A percentile compares a stretch with the other conserved stretches of the same genome.
Evolutionary conservation across 1,284 basidiomycete species (phyloP).

Genomic region (Ceratobasidium sp.): DNA sequence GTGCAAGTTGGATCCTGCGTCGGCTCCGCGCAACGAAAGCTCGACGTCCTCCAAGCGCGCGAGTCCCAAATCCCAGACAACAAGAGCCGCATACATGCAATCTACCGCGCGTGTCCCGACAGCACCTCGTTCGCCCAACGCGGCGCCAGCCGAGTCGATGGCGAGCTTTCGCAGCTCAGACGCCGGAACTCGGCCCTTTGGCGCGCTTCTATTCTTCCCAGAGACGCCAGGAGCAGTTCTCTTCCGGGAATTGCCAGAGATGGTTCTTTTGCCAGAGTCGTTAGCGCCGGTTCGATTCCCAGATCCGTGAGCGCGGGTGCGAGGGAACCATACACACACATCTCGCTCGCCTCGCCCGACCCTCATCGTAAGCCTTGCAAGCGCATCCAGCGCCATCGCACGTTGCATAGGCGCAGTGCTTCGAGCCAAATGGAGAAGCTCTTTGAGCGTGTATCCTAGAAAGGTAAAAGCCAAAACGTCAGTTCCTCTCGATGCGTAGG

Average conservation of each 20-base stretch:
- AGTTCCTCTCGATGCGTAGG: not conserved
- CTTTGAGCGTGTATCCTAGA: conserved; percentile 85
- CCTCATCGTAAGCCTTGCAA: conserved; percentile 70
- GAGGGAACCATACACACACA: conserved; percentile 36
- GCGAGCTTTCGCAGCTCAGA: conserved; percentile 68
- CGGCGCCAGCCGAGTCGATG: conserved; percentile 74
- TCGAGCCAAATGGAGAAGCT: conserved; percentile 84
- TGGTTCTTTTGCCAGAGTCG: not conserved
- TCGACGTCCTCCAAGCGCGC: conserved; percentile 70
- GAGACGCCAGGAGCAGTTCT: not conserved
- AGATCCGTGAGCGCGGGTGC: not conserved
- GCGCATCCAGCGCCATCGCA: conserved; percentile 81
- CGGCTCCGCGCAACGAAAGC: conserved; percentile 52
- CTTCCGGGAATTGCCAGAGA: not conserved
- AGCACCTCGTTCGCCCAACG: conserved; percentile 74
- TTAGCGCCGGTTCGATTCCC: not conserved
- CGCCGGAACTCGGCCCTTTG: conserved; percentile 29
- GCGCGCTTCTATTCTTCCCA: not conserved
- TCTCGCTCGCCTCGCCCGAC: conserved; percentile 54
- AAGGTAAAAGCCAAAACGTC: conserved; percentile 17
- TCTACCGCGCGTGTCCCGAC: conserved; percentile 76
- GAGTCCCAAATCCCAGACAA: conserved; percentile 78
- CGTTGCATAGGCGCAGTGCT: conserved; percentile 89
- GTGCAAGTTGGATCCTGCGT: conserved; percentile 20
- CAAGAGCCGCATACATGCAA: conserved; percentile 48